Base-by-base conservation (phyloP, 2,329 filamentous ascomycete genomes). In the Penicillium sp. region DNA sequence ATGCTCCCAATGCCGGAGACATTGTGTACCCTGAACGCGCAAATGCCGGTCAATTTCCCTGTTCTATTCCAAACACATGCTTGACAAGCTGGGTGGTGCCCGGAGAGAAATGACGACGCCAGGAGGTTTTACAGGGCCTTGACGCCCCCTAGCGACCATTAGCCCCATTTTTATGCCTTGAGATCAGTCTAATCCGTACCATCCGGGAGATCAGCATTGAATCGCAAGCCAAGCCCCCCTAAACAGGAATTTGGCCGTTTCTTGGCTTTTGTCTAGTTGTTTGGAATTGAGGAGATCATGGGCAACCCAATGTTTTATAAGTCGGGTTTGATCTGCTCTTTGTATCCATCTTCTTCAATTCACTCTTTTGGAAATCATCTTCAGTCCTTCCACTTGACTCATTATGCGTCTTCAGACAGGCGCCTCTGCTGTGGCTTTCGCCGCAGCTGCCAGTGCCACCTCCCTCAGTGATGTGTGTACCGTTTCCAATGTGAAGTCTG, bases 381-480 rank as follows among this genome's bases (percentile, higher is more conserved):
- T 24, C 46, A 44, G 5, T 56, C 55, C 27, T 48, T 57, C 33
- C 13, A 46, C 51, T 47, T 37, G 27, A 19, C 31, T 55, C 57
- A 33, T 66, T 64, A 62, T 75, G 73, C 47, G 65, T 55, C 55
- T 60, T 37, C 55, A 58, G 14, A 47, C 29, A 11, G 52, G 58
- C 45, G 58, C 53, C 27, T 63, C 63, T 45, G 58, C 57, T 39
- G 61, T 60, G 44, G 63, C 62, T 22, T 52, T 68, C 22, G 66
- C 64, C 39, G 68, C 71, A 26, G 67, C 68, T 22, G 71, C 67
- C 19, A 67, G 59, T 39, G 71, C 73, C 27, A 61, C 68, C 39
- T 73, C 74, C 13, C 75, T 80, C 35, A 56, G 71, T 27, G 73
- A 77, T 57, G 60, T 80, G 24, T 80, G 78, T 63, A 79, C 77